phyloP scores from a whole-genome alignment of 2,329 filamentous ascomycete species.

The Hymenoscyphus scutula region DNA sequence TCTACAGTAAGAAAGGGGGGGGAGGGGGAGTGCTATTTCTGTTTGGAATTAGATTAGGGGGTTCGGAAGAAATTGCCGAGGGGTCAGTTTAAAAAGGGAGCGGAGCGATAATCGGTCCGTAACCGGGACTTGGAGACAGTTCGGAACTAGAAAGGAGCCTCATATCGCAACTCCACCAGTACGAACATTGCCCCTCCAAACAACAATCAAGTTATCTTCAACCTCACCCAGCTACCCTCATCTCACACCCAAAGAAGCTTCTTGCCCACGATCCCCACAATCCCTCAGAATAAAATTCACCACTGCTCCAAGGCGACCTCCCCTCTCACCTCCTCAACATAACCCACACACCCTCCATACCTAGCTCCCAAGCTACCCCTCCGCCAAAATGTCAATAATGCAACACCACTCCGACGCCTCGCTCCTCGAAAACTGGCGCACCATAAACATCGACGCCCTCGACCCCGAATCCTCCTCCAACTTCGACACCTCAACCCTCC shows the following conservation, averaged over 20 bases:
- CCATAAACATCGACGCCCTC: conserved; percentile 89
- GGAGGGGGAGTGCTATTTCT: too few species aligned
- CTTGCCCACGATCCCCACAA: too few species aligned
- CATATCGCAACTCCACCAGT: background rate
- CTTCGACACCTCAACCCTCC: conserved; percentile 84
- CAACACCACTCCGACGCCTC: conserved; percentile 61
- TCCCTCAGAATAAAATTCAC: background rate
- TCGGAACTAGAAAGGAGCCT: background rate
- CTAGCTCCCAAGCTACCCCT: conserved; percentile 2
- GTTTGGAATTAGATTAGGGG: too few species aligned
- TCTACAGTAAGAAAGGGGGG: too few species aligned
- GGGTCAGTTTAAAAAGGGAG: too few species aligned
- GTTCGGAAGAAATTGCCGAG: too few species aligned
- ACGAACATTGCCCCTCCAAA: background rate
- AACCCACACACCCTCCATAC: conserved; percentile 8
- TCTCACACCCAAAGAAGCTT: too few species aligned
- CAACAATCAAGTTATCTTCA: background rate
- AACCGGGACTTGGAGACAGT: background rate
- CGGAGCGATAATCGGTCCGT: background rate
- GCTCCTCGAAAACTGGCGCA: conserved; percentile 70
- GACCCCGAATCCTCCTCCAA: conserved; percentile 88
- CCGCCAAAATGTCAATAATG: conserved; percentile 59
- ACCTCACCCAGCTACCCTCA: background rate
- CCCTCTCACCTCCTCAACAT: conserved; percentile 2
- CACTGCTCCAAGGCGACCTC: background rate